Evolutionary conservation across 768 basidiomycete genomes (phyloP), one percentile per base, ranked within the genome.

Genomic region (Daedaleopsis nitida): DNA sequence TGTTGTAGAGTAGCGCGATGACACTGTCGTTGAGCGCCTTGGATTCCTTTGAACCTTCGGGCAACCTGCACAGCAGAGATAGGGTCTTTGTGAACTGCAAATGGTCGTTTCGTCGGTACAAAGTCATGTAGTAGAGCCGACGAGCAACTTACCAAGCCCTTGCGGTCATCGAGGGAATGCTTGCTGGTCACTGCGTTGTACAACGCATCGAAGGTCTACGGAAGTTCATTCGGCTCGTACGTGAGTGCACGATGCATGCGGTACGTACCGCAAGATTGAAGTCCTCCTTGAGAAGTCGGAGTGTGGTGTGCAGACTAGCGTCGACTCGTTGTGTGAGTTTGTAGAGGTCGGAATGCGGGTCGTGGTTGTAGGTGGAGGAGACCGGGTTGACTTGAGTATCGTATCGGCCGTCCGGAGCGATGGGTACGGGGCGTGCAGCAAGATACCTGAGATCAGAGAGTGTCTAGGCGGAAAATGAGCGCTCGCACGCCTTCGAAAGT

Each of bases 81-180:
- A 93, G 75, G 9, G 84, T 77, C 65, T 92, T 81, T 66, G 92
- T 91, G 43, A 93, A 85, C 91, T 92, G 39, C 10, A 21, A 53
- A 38, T 11, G 44, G 65, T 17, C 27, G 24, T 32, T 32, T 32
- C 35, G n/a, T 48, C 62, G 61, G n/a, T 73, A 39, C 48, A 32
- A 32, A 42, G 17, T 32, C 39, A 24, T 10, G 1, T 3, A 8
- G 8, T 12, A 16, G 10, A 27, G 17, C 55, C 68, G 14, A 65
- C 19, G 1, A 49, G 7, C 14, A 19, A 75, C 86, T 55, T 59
- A 91, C 92, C 54, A 88, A 73, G 69, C 91, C 79, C 73, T 91
- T 89, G 55, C 92, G 80, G 68, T 94, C 92, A 73, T 94, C 89
- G 19, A 92, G 76, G 13, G 82, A 78, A 47, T 85, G 84, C 16